Conservation (phyloP, 257 asterid genomes). For the Rubia yunnanensis region DNA sequence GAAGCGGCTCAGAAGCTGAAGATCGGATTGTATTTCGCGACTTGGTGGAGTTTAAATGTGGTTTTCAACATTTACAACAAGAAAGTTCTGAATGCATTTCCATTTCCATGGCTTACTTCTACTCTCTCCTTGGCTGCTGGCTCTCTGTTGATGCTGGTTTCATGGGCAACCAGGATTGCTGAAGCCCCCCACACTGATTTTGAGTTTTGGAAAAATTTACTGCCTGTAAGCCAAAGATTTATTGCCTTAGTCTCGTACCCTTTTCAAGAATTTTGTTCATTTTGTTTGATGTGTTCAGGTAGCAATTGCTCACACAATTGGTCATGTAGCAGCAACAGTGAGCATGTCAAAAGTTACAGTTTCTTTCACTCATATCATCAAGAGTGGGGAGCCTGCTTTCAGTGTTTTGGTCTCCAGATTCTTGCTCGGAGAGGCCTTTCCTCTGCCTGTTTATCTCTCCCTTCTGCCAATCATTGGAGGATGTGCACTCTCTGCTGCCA, state of each 20-base stretch:
- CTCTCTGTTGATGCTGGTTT: constrained; percentile 59
- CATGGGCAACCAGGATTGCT: constrained; percentile 67
- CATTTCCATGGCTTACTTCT: constrained; percentile 92
- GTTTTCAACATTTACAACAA: constrained; percentile 81
- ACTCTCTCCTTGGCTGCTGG: constrained; percentile 92
- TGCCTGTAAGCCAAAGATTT: constrained; percentile 52
- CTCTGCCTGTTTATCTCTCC: constrained; percentile 63
- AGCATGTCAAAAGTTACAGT: constrained; percentile 95
- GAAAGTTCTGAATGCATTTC: constrained; percentile 77
- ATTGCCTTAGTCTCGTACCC: too few relatives aligned
- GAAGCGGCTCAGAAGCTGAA: constrained; percentile 52
- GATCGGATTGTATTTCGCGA: constrained; percentile 68
- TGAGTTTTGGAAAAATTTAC: constrained; percentile 59
- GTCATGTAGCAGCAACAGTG: constrained; percentile 91
- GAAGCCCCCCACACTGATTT: constrained; percentile 62
- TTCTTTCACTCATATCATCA: constrained; percentile 83
- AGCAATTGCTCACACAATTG: constrained; percentile 84
- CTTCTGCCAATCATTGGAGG: constrained; percentile 81
- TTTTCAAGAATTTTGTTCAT: too few relatives aligned
- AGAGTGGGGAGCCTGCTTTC: constrained; percentile 97
- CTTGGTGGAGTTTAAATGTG: constrained; percentile 88
- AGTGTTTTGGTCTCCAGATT: constrained; percentile 75
- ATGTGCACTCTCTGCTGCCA: constrained; percentile 73
- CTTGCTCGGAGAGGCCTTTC: constrained; percentile 60
- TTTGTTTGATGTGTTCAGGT: constrained; percentile 30